These are phyloP conservation scores for Microsporum canis DNA, from an alignment of 2,329 filamentous ascomycete genomes.

Conservation along the genomic window DNA sequence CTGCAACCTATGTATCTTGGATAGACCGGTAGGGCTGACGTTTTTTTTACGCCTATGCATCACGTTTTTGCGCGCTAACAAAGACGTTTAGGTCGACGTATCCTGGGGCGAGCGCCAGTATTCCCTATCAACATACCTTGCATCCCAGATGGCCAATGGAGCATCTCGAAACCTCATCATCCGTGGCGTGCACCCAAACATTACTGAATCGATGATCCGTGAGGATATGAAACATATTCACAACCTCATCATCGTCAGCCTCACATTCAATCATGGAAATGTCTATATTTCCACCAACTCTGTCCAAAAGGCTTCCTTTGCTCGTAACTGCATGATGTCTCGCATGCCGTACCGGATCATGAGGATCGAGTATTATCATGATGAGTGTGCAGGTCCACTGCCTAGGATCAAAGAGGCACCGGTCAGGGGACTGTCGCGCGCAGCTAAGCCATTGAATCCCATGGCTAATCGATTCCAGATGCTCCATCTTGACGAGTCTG, in stretches of 20 bases:
- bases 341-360: conserved; percentile 56
- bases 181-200: conserved; percentile 43
- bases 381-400: conserved; percentile 59
- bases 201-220: conserved; percentile 55
- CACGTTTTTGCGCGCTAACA: background rate
- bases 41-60: background rate
- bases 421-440: conserved; percentile 19
- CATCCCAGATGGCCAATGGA: conserved; percentile 52
- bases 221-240: conserved; percentile 74
- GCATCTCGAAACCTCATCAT: conserved; percentile 66
- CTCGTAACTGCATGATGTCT: conserved; percentile 64
- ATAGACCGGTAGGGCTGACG: conserved; percentile 48
- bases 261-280: conserved; percentile 48
- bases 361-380: conserved; percentile 58
- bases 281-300: conserved; percentile 66
- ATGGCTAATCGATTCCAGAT: conserved; percentile 52
- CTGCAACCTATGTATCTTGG: conserved; percentile 56
- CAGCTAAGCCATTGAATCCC: conserved; percentile 31
- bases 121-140: conserved; percentile 50
- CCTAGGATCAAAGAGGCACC: conserved; percentile 26
- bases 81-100: conserved; percentile 48
- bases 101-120: conserved; percentile 63
- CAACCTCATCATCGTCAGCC: conserved; percentile 58
- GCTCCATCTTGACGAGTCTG: conserved; percentile 42
- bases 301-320: conserved; percentile 62